A percentile compares a stretch with the other conserved stretches of the same genome.
phyloP scores from a whole-genome alignment of 306 rosid species.

The Mimosa pudica region DNA sequence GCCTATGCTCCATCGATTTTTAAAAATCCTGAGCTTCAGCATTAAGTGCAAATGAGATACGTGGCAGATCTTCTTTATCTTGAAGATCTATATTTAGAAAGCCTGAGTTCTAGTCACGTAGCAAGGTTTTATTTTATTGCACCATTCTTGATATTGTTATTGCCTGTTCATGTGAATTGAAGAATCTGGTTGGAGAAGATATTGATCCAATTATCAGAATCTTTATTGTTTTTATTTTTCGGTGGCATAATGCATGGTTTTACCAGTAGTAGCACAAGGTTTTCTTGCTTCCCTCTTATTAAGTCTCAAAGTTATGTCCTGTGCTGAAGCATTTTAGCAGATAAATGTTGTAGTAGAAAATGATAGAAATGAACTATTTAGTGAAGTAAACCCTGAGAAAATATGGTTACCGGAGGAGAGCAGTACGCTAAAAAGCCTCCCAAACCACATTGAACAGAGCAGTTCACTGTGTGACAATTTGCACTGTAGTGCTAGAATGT shows the following conservation, averaged over 20 bases:
- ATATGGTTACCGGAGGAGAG: not conserved
- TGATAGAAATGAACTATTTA: not conserved
- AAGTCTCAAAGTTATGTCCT: not conserved
- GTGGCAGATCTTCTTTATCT: conserved; percentile 60
- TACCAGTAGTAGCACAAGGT: not conserved
- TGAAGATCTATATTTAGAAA: not conserved
- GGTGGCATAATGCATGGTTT: not conserved
- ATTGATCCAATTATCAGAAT: not conserved
- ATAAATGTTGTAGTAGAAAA: not conserved
- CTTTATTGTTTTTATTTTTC: not conserved
- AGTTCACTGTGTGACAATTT: not conserved
- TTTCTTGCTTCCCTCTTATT: not conserved
- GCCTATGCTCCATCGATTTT: conserved; percentile 83
- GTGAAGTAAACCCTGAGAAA: not conserved
- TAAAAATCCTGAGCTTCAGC: conserved; percentile 62
- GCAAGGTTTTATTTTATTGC: not conserved
- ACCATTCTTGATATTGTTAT: not conserved
- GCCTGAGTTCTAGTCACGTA: not conserved
- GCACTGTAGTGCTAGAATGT: not conserved
- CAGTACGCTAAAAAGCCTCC: not conserved
- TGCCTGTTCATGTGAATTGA: not conserved
- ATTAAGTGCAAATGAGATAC: conserved; percentile 62
- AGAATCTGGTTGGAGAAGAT: not conserved
- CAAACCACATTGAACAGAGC: not conserved
- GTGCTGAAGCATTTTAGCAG: not conserved